Base-by-base conservation (phyloP, 176 grass and related monocot genomes). In the Cenchrus americanus region DNA sequence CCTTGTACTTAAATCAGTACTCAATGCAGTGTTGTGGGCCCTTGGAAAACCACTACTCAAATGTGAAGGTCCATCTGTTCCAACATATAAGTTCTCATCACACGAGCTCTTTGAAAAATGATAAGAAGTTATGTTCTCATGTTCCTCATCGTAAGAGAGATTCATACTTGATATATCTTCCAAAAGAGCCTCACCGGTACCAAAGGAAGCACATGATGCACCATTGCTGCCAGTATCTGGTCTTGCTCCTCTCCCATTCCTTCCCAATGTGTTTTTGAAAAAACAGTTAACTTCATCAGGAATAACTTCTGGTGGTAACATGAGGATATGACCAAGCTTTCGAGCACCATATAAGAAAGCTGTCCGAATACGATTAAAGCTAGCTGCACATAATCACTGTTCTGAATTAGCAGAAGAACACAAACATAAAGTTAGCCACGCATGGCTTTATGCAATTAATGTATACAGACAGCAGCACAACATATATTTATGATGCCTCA, bases 321-420 rank as follows among this genome's bases (percentile, higher is more conserved):
- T 78, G 30, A 98, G 92, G 70, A 93, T 88, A 61, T 88, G 80
- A 41, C 90, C 86, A 76, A 98, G 95, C 80, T 91, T 93, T 73
- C 52, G 84, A 86, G 90, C 90, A 76, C 90, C 95, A 88, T 88
- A 98, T 8, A 80, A 82, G 47, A 92, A 93, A 67, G 95, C 95
- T 8, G 79, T 88, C 47, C 89, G 83, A 37, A 98, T 98, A 53
- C 95, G 95, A 76, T 82, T 81, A 61, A 89, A 94, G 65, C 82
- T 98, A 58, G 92, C 95, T 98, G 82, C 78, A 84, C 46, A 77
- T 85, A 67, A 73, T 72, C 44, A 54, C 47, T 42, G 87, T 87
- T 44, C 55, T 19, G 77, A 77, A 73, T 60, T 57, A 72, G 7
- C 23, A 69, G 13, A 78, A 50, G 26, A 80, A 8, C 46, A 5